These are phyloP conservation scores for Tetradesmus lagerheimii DNA, from an alignment of 139 green algal species.

Conservation along the genomic window DNA sequence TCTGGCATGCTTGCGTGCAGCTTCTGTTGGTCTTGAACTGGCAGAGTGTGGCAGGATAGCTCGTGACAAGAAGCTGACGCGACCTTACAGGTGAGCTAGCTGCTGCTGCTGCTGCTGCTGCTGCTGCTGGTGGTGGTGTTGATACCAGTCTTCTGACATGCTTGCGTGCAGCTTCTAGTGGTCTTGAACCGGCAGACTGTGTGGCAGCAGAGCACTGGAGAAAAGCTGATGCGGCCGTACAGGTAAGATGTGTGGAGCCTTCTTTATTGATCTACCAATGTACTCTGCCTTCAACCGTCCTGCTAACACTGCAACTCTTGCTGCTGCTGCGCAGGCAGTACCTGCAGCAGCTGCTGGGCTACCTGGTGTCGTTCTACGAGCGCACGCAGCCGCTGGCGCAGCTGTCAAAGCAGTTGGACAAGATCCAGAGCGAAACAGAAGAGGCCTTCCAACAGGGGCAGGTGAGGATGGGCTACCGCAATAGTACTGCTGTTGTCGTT, in stretches of 20 bases:
- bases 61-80: too few species aligned
- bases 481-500: too few species aligned
- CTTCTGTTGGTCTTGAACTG: too few species aligned
- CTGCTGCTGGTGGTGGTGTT: not conserved
- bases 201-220: too few species aligned
- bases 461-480: too few species aligned
- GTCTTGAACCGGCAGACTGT: too few species aligned
- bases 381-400: constrained; percentile 90
- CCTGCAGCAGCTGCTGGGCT: constrained; percentile 75
- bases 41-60: too few species aligned
- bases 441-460: constrained; percentile 76
- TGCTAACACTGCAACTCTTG: not conserved
- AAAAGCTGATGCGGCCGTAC: too few species aligned
- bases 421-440: constrained; percentile 79
- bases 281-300: too few species aligned
- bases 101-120: constrained; percentile 5
- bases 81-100: constrained; percentile 68
- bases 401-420: constrained; percentile 65
- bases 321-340: constrained; percentile 71
- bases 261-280: too few species aligned
- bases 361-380: constrained; percentile 92
- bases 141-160: not conserved
- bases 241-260: constrained; percentile 60
- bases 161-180: not conserved
- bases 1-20: not conserved